A percentile compares a stretch with the other conserved stretches of the same genome.
Evolutionary conservation across 352 stramenopile genomes (phyloP).

Genomic region (Phytophthora ramorum): DNA sequence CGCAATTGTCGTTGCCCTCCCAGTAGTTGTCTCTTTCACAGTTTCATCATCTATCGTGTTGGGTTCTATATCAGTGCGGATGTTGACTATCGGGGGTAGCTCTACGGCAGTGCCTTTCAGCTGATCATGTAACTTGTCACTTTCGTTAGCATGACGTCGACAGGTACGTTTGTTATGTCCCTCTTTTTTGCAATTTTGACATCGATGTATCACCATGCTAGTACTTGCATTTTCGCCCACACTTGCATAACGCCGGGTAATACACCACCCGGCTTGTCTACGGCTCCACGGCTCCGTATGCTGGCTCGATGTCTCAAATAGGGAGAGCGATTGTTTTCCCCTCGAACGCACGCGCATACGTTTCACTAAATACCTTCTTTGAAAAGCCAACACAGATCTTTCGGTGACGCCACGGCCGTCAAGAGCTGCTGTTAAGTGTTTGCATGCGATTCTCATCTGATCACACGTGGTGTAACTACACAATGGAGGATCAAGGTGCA

Average conservation of each 20-base stretch:
- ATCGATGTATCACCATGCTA: background rate
- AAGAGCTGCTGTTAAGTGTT: background rate
- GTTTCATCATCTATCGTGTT: too few species aligned
- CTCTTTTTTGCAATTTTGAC: background rate
- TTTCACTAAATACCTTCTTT: background rate
- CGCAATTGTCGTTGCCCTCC: too few species aligned
- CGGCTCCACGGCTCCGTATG: background rate
- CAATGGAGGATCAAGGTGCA: background rate
- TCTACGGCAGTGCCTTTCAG: too few species aligned
- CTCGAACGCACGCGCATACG: background rate
- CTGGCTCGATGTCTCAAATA: background rate
- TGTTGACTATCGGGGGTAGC: too few species aligned
- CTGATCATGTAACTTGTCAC: too few species aligned
- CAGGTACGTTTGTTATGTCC: background rate
- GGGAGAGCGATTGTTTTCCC: background rate
- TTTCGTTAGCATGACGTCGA: too few species aligned
- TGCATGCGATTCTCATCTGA: constrained; percentile 1
- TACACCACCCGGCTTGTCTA: background rate
- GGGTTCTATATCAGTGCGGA: too few species aligned
- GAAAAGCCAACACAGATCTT: background rate
- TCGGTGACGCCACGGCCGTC: background rate
- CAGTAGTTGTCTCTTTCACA: too few species aligned
- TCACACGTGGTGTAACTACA: background rate
- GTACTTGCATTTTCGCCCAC: background rate
- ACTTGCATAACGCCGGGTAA: background rate